Conservation (phyloP, 805 yeast species). For the Candida oleophila region DNA sequence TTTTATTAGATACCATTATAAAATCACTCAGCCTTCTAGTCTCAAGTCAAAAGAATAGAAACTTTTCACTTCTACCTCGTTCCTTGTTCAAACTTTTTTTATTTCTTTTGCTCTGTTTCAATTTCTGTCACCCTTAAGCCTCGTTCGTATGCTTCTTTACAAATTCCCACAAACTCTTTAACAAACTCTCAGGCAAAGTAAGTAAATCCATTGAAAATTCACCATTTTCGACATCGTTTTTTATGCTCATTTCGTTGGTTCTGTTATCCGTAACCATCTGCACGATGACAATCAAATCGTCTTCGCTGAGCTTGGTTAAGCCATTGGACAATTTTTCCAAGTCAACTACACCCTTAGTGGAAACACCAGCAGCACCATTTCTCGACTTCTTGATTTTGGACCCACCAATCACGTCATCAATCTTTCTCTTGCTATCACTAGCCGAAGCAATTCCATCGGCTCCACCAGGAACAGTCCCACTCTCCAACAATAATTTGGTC, state of each 20-base stretch:
- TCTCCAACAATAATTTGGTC: slow-evolving; percentile 69
- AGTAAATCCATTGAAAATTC: slow-evolving; percentile 95
- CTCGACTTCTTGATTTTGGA: slow-evolving; percentile 52
- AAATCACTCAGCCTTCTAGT: background rate
- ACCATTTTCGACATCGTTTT: slow-evolving; percentile 94
- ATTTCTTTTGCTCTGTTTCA: background rate
- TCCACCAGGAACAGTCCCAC: slow-evolving; percentile 70
- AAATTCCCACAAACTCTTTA: slow-evolving; percentile 93
- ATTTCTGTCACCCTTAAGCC: slow-evolving; percentile 14
- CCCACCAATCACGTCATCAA: slow-evolving; percentile 21
- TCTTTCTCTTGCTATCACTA: slow-evolving; percentile 24
- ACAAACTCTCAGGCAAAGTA: slow-evolving; percentile 86
- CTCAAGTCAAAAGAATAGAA: background rate
- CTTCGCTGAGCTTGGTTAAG: slow-evolving; percentile 83
- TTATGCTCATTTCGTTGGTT: slow-evolving; percentile 92
- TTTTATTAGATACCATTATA: background rate
- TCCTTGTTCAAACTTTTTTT: background rate
- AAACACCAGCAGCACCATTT: slow-evolving; percentile 34
- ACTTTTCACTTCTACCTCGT: background rate
- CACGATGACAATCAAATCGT: slow-evolving; percentile 89
- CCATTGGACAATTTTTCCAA: slow-evolving; percentile 89
- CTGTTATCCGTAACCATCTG: slow-evolving; percentile 97
- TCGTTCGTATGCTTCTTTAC: slow-evolving; percentile 66
- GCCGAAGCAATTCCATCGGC: slow-evolving; percentile 14
- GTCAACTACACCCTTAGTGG: slow-evolving; percentile 77